phyloP scores from a whole-genome alignment of 345 rosid species.

The Eucalyptus curtisii region DNA sequence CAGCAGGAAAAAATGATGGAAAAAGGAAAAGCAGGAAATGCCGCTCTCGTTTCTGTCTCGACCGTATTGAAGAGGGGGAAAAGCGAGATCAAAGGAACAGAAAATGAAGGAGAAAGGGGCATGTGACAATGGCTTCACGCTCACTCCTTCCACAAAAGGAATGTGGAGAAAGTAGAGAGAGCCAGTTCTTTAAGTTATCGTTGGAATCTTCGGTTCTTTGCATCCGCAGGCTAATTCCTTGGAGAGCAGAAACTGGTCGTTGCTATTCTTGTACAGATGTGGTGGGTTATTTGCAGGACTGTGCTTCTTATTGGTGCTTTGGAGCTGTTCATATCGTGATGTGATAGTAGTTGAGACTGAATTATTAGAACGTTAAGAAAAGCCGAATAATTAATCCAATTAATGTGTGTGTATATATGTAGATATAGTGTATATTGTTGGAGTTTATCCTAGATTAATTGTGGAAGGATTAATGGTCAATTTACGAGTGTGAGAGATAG shows the following conservation, averaged over 20 bases:
- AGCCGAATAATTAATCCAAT: not conserved
- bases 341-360: not conserved
- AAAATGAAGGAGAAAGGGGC: not conserved
- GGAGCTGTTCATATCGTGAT: not conserved
- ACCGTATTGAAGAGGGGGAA: not conserved
- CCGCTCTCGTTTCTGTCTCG: not conserved
- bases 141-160: not conserved
- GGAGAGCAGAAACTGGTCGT: not conserved
- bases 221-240: not conserved
- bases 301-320: not conserved
- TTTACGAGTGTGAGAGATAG: too few species aligned
- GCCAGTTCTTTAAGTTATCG: not conserved
- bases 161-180: not conserved
- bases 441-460: too few species aligned
- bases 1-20: not conserved
- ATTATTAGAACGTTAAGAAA: not conserved
- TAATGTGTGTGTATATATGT: rapidly evolving
- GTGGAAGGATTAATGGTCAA: too few species aligned
- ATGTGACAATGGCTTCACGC: not conserved
- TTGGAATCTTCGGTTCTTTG: not conserved
- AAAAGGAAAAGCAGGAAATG: not conserved
- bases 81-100: not conserved
- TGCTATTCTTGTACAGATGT: not conserved
- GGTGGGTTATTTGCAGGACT: not conserved
- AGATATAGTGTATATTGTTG: not conserved